Conservation (phyloP, 1,139 yeast genomes). For the Sugiyamaella xylanicola region DNA sequence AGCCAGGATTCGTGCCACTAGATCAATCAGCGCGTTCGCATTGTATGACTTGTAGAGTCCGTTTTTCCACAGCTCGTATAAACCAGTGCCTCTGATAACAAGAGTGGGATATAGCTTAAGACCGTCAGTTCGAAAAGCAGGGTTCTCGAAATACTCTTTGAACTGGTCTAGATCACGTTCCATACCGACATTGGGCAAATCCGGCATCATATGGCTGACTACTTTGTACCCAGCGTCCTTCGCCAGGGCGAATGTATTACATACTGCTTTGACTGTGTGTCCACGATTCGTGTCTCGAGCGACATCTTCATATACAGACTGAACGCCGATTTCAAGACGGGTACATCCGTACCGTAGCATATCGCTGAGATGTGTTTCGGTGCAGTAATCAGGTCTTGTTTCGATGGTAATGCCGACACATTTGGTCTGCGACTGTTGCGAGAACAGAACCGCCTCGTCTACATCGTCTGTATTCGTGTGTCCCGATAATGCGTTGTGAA, state of each 20-base stretch:
- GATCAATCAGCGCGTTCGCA: slow-evolving; percentile 89
- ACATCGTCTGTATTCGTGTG: slow-evolving; percentile 75
- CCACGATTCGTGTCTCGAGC: slow-evolving; percentile 99
- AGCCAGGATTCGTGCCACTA: slow-evolving; percentile 93
- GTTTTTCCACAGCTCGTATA: slow-evolving; percentile 95
- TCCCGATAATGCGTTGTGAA: slow-evolving; percentile 95
- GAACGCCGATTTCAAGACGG: slow-evolving; percentile 95
- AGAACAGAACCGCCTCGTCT: slow-evolving; percentile 86
- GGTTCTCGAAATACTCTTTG: slow-evolving; percentile 93
- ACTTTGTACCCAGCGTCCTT: slow-evolving; percentile 98
- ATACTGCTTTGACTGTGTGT: slow-evolving; percentile 93
- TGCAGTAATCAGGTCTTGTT: slow-evolving; percentile 98
- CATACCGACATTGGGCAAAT: slow-evolving; percentile 97
- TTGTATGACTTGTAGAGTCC: slow-evolving; percentile 93
- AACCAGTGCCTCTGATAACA: slow-evolving; percentile 96
- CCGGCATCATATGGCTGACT: slow-evolving; percentile 99
- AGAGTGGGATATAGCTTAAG: slow-evolving; percentile 92
- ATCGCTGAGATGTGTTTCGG: slow-evolving; percentile 91
- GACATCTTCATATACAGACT: slow-evolving; percentile 95
- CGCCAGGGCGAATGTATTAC: slow-evolving; percentile 93
- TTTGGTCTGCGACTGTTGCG: slow-evolving; percentile 93
- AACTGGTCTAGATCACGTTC: slow-evolving; percentile 97
- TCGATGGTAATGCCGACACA: slow-evolving; percentile 99
- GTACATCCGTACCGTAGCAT: slow-evolving; percentile 98
- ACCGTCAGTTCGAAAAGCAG: slow-evolving; percentile 96